These are phyloP conservation scores for Bathelium albidoporum DNA, from an alignment of 495 filamentous ascomycete species.

Conservation along the genomic window DNA sequence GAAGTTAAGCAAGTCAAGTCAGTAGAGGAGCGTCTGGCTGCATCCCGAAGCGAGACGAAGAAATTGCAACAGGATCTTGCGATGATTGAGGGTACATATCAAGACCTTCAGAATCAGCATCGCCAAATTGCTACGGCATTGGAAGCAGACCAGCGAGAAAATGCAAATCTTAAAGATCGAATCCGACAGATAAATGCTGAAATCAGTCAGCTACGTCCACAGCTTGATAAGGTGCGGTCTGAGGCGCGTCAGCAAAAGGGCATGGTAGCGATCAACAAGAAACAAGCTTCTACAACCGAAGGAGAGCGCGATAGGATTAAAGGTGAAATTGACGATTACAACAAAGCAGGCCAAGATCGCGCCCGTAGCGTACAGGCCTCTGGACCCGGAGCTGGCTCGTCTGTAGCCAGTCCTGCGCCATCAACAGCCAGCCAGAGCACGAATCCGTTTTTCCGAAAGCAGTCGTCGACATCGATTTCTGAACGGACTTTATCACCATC, in stretches of 20 bases:
- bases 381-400: constrained; percentile 33
- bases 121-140: constrained; percentile 62
- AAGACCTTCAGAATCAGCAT: constrained; percentile 79
- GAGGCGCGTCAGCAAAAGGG: constrained; percentile 92
- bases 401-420: constrained; percentile 55
- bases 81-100: constrained; percentile 66
- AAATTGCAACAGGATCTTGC: constrained; percentile 74
- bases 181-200: constrained; percentile 74
- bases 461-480: constrained; percentile 49
- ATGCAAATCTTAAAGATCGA: constrained; percentile 71
- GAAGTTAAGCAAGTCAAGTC: constrained; percentile 77
- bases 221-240: constrained; percentile 79
- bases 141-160: constrained; percentile 81
- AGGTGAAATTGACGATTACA: constrained; percentile 59
- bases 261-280: constrained; percentile 92
- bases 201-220: constrained; percentile 69
- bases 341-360: constrained; percentile 50
- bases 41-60: constrained; percentile 66
- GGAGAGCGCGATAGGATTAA: constrained; percentile 76
- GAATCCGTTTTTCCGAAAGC: constrained; percentile 79
- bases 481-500: constrained; percentile 51
- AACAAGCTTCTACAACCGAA: constrained; percentile 84
- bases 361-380: constrained; percentile 18
- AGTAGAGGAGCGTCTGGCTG: constrained; percentile 69
- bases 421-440: constrained; percentile 68